Percentiles rank a stretch among this genome's conserved stretches.
Evolutionary conservation across 2,329 filamentous ascomycete species (phyloP).

Genomic region (Aureobasidium sp.): DNA sequence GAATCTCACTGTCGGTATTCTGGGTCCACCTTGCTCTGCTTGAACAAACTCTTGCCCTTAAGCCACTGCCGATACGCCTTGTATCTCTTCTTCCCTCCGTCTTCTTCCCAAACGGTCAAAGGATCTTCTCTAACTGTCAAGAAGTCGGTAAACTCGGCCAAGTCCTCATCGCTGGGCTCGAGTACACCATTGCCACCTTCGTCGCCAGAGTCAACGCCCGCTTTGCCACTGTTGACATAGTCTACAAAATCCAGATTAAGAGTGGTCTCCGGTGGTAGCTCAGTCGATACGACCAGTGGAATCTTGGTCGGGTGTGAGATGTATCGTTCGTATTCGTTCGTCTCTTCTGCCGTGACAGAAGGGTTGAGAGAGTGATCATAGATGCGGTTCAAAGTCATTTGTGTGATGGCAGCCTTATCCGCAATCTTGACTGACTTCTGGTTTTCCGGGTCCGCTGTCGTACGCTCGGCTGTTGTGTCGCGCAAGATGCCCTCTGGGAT

Average conservation of each 20-base stretch:
- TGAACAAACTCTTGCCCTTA: constrained; percentile 88
- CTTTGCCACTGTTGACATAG: constrained; percentile 62
- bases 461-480: constrained; percentile 3
- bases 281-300: constrained; percentile 67
- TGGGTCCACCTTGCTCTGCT: constrained; percentile 57
- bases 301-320: constrained; percentile 82
- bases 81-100: constrained; percentile 85
- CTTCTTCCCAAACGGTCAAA: constrained; percentile 78
- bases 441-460: background rate
- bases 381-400: constrained; percentile 82
- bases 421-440: constrained; percentile 22
- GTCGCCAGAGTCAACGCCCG: constrained; percentile 21
- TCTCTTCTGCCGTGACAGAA: constrained; percentile 64
- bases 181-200: constrained; percentile 41
- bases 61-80: constrained; percentile 96
- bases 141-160: constrained; percentile 54
- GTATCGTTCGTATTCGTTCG: constrained; percentile 80
- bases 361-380: constrained; percentile 81
- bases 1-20: constrained; percentile 28
- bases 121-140: constrained; percentile 65
- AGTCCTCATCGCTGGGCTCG: constrained; percentile 30
- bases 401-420: constrained; percentile 72
- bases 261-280: constrained; percentile 46
- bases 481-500: constrained; percentile 11
- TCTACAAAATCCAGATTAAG: constrained; percentile 62